Base-by-base conservation (phyloP, 495 filamentous ascomycete species). In the Sabuloglossum arenarium region DNA sequence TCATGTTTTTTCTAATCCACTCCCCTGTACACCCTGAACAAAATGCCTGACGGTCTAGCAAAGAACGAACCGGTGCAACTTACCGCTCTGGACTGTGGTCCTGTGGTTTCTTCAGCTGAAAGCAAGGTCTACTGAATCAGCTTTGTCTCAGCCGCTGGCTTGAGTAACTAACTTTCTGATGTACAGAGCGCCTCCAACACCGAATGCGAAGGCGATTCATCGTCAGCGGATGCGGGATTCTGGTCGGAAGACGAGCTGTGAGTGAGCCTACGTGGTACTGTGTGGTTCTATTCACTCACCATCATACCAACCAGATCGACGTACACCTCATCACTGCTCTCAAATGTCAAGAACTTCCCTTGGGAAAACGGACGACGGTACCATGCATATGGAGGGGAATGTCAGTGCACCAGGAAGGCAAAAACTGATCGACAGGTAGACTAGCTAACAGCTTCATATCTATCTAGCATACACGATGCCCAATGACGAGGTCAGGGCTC, bases 371-470 rank as follows among this genome's bases (percentile, higher is more conserved):
- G 57, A n/a, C 54, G 57, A 5, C 57, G 57, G 6, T 59, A 57
- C 14, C 29, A 37, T 8, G 57, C 29, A 3, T 56, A 51, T 19
- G 27, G 25, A n/a, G 50, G 49, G 19, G n/a, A 54, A 0, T 56
- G 37, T 30, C 21, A 28, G 31, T 34, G 6, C 6, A 32, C 5
- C 30, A 37, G 9, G 9, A 16, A 39, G 34, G 19, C 21, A 43
- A 10, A 16, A 39, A 16, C 4, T 12, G 16, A 6, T 61, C 63
- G 6, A 65, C 70, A 1, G 74, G 71, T 76, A 64, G 66, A 84
- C 32, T 78, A 80, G 39, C 39, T 43, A 21, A 43, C 39, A 16
- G 39, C 39, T 21, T 39, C 34, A 12, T 16, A 39, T 39, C 34
- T 10, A 16, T 43, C 39, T 21, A 43, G 39, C 39, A 3, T 45